Evolutionary conservation across 441 rosid species (phyloP).

Genomic region (Jatropha podagrica): DNA sequence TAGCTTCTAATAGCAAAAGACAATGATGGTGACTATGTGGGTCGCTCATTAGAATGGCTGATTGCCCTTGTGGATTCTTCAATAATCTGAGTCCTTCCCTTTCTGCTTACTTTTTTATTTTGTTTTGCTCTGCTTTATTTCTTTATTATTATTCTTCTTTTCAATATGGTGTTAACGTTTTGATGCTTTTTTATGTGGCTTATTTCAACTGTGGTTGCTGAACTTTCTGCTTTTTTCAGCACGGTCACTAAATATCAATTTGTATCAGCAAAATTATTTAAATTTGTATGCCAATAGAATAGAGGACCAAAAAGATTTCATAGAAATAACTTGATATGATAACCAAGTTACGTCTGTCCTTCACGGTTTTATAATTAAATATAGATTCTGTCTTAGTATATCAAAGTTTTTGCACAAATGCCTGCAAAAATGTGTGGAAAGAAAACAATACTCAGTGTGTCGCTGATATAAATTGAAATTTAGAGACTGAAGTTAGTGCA

Average conservation of each 20-base stretch:
- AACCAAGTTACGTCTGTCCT: neutral
- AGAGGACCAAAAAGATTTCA: neutral
- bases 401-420: neutral
- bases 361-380: neutral
- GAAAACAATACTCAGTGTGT: neutral
- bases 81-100: slow-evolving; percentile 18
- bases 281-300: neutral
- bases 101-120: neutral
- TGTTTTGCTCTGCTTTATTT: neutral
- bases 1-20: neutral
- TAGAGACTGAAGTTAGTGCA: too few species aligned
- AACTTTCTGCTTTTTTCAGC: neutral
- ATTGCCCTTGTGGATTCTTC: slow-evolving; percentile 21
- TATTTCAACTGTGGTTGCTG: neutral
- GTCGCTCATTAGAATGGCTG: slow-evolving; percentile 29
- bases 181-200: neutral
- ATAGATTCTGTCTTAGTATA: neutral
- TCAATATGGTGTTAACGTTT: neutral
- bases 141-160: neutral
- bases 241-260: neutral
- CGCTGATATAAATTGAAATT: neutral
- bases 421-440: neutral
- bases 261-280: neutral
- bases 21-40: slow-evolving; percentile 15
- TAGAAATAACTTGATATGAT: neutral